These are phyloP conservation scores for Narthecium ossifragum DNA, from an alignment of 106 monocot species.

Conservation along the genomic window DNA sequence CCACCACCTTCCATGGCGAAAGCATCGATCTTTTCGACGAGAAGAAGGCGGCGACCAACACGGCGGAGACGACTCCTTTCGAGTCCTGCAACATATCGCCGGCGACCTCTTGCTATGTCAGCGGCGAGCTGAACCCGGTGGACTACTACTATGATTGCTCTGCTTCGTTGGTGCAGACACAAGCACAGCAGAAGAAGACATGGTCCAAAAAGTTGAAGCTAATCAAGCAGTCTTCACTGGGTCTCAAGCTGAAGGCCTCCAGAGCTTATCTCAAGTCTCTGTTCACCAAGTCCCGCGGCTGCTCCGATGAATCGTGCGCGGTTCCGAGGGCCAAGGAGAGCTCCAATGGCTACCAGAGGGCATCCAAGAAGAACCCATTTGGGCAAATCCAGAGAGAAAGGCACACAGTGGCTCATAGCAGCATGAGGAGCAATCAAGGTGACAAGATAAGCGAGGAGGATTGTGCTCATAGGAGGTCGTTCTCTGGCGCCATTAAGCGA, in stretches of 20 bases:
- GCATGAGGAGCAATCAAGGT: not conserved
- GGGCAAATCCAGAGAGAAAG: too few relatives aligned
- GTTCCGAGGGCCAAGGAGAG: constrained; percentile 10
- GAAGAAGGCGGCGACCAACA: not conserved
- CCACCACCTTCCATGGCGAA: not conserved
- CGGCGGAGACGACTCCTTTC: constrained; percentile 14
- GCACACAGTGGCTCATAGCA: not conserved
- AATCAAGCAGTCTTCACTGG: constrained; percentile 19
- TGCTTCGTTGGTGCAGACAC: not conserved
- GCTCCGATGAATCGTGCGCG: constrained; percentile 14
- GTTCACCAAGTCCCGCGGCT: constrained; percentile 24
- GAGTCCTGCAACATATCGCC: constrained; percentile 28
- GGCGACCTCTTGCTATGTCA: constrained; percentile 15
- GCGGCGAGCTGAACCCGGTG: constrained; percentile 12
- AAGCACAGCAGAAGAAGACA: constrained; percentile 2
- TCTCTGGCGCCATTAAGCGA: constrained; percentile 38
- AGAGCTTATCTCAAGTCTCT: constrained; percentile 44
- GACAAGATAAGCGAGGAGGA: constrained; percentile 32
- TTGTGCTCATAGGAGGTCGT: constrained; percentile 27
- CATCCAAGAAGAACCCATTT: constrained; percentile 10
- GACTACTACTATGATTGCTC: constrained; percentile 12
- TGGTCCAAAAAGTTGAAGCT: constrained; percentile 30
- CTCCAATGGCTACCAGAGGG: constrained; percentile 10
- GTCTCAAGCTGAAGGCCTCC: constrained; percentile 50
- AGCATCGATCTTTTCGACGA: not conserved